Percentiles rank a stretch among this genome's conserved stretches.
These are phyloP conservation scores for Alloteropsis angusta DNA, from an alignment of 202 grass and related monocot species.

Conservation along the genomic window DNA sequence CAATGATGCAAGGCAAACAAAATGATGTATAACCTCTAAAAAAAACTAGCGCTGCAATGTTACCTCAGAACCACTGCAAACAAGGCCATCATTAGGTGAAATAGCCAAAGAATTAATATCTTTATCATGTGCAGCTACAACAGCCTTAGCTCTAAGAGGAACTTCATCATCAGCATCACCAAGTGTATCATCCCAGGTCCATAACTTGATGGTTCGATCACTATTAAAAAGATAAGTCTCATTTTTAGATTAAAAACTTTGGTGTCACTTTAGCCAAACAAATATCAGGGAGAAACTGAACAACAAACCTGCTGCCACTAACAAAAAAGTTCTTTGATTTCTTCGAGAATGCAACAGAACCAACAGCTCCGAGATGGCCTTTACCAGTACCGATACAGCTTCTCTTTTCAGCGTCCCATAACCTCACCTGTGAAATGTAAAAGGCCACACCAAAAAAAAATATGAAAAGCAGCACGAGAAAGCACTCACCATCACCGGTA, in stretches of 20 bases:
- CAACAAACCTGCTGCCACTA: conserved; percentile 79
- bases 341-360: conserved; percentile 83
- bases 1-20: conserved; percentile 11
- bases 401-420: conserved; percentile 81
- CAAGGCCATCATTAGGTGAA: conserved; percentile 79
- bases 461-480: conserved; percentile 3
- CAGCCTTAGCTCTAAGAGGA: conserved; percentile 74
- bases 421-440: conserved; percentile 44
- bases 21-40: neutral
- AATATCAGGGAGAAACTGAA: conserved; percentile 10
- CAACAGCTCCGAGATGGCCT: conserved; percentile 85
- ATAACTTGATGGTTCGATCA: conserved; percentile 84
- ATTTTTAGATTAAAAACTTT: conserved; percentile 23
- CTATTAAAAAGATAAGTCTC: conserved; percentile 31
- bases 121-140: conserved; percentile 86
- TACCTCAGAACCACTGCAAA: conserved; percentile 97
- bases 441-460: neutral
- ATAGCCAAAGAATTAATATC: conserved; percentile 88
- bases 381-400: conserved; percentile 73
- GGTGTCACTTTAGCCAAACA: neutral
- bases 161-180: conserved; percentile 40
- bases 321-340: conserved; percentile 79
- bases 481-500: neutral
- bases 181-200: conserved; percentile 55
- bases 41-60: conserved; percentile 18